Percentiles rank a stretch among this genome's conserved stretches.
Evolutionary conservation across 2,329 filamentous ascomycete species (phyloP).

Genomic region (Thelonectria rubi): DNA sequence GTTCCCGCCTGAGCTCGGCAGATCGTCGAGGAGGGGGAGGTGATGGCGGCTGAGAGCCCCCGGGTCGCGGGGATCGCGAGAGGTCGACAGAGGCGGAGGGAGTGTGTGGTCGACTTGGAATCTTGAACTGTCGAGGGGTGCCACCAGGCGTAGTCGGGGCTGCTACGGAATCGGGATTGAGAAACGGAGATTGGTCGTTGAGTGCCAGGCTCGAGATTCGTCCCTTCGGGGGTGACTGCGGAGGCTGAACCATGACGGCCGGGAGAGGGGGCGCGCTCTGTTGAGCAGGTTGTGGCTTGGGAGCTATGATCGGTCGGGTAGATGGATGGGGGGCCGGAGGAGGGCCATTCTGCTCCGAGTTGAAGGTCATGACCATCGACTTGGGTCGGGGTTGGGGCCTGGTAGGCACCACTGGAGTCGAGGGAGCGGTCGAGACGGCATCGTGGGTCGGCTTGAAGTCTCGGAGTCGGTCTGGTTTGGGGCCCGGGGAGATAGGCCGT

Average conservation of each 20-base stretch:
- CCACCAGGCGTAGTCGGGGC: slow-evolving; percentile 53
- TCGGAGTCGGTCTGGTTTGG: slow-evolving; percentile 55
- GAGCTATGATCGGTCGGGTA: slow-evolving; percentile 36
- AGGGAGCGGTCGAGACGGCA: slow-evolving; percentile 44
- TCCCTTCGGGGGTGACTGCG: slow-evolving; percentile 71
- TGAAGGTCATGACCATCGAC: slow-evolving; percentile 31
- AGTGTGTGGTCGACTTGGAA: slow-evolving; percentile 64
- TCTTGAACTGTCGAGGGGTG: slow-evolving; percentile 59
- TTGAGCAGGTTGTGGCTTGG: slow-evolving; percentile 37
- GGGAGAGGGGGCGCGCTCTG: slow-evolving; percentile 59
- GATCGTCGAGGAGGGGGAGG: slow-evolving; percentile 71
- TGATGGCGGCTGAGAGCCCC: slow-evolving; percentile 64
- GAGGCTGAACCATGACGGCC: slow-evolving; percentile 74
- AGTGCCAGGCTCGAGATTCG: slow-evolving; percentile 47
- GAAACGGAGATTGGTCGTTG: slow-evolving; percentile 55
- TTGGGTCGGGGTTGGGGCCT: slow-evolving; percentile 44
- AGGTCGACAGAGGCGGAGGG: slow-evolving; percentile 53
- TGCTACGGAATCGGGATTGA: slow-evolving; percentile 58
- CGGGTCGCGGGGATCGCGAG: slow-evolving; percentile 57
- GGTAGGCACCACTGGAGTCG: slow-evolving; percentile 45
- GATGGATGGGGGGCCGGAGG: slow-evolving; percentile 39
- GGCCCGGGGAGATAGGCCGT: slow-evolving; percentile 50
- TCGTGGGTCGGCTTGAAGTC: slow-evolving; percentile 53
- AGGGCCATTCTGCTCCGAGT: slow-evolving; percentile 37
- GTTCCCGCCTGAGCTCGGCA: slow-evolving; percentile 63